These are phyloP conservation scores for Datura wrightii DNA, from an alignment of 257 asterid species.

Conservation along the genomic window DNA sequence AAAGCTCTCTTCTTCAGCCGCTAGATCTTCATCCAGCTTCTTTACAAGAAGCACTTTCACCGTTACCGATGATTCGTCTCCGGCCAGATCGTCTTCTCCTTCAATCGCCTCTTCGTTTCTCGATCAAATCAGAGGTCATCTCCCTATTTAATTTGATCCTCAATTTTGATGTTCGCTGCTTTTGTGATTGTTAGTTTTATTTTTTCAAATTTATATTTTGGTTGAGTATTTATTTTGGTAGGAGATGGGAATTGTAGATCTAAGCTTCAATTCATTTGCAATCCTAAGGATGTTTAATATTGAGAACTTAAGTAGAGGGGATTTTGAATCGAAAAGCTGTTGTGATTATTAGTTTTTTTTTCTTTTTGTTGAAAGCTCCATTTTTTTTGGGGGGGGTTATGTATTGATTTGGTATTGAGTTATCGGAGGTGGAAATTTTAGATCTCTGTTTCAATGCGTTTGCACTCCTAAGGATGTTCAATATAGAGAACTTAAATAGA, in stretches of 20 bases:
- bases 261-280: background rate
- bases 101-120: conserved; percentile 39
- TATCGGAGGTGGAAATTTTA: background rate
- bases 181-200: background rate
- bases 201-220: background rate
- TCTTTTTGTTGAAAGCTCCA: background rate
- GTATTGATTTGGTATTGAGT: background rate
- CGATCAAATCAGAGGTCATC: conserved; percentile 65
- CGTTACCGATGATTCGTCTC: conserved; percentile 49
- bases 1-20: conserved; percentile 57
- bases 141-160: background rate
- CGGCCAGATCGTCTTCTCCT: conserved; percentile 44
- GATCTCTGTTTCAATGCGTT: background rate
- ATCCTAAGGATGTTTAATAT: background rate
- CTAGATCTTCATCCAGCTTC: conserved; percentile 53
- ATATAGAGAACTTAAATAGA: background rate
- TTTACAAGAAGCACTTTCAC: conserved; percentile 43
- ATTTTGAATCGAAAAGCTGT: background rate
- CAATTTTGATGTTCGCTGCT: background rate
- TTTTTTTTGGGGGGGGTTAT: background rate
- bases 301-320: background rate
- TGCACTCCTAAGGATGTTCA: background rate
- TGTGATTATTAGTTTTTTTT: background rate
- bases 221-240: background rate
- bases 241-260: background rate